Conservation (phyloP, 192 early-diverging fungal genomes). For the Podila horticola region DNA sequence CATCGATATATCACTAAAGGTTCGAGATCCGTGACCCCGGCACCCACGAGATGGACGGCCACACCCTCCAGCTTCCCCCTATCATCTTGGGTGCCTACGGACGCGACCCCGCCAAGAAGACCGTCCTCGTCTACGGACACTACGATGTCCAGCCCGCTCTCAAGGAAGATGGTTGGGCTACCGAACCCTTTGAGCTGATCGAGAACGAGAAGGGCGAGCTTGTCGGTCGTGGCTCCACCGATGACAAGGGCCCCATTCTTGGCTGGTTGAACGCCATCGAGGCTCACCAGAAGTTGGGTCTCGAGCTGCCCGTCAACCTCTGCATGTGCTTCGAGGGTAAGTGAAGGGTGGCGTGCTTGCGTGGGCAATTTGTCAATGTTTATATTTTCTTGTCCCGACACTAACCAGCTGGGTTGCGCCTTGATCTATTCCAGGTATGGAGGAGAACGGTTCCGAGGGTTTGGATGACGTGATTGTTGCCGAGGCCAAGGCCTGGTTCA, state of each 20-base stretch:
- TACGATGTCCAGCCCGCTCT: constrained; percentile 98
- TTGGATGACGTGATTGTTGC: constrained; percentile 86
- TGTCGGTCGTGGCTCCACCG: constrained; percentile 91
- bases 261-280: constrained; percentile 97
- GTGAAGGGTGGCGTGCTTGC: constrained; percentile 62
- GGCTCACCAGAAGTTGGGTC: constrained; percentile 88
- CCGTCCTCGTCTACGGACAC: constrained; percentile 96
- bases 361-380: background rate
- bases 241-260: constrained; percentile 99
- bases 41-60: constrained; percentile 85
- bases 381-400: background rate
- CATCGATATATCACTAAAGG: constrained; percentile 5
- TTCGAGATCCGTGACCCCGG: constrained; percentile 78
- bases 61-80: constrained; percentile 85
- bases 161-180: constrained; percentile 88
- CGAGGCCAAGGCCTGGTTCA: constrained; percentile 93
- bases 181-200: constrained; percentile 89
- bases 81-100: constrained; percentile 94
- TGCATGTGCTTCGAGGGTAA: constrained; percentile 99
- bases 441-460: constrained; percentile 92
- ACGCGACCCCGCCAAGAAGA: constrained; percentile 92
- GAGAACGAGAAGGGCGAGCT: constrained; percentile 88
- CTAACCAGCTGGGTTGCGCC: background rate
- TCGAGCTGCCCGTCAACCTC: constrained; percentile 94
- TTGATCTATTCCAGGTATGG: constrained; percentile 49